Evolutionary conservation across 2,329 filamentous ascomycete genomes (phyloP), one percentile per base, ranked within the genome.

Genomic region (Colletotrichum sp.): DNA sequence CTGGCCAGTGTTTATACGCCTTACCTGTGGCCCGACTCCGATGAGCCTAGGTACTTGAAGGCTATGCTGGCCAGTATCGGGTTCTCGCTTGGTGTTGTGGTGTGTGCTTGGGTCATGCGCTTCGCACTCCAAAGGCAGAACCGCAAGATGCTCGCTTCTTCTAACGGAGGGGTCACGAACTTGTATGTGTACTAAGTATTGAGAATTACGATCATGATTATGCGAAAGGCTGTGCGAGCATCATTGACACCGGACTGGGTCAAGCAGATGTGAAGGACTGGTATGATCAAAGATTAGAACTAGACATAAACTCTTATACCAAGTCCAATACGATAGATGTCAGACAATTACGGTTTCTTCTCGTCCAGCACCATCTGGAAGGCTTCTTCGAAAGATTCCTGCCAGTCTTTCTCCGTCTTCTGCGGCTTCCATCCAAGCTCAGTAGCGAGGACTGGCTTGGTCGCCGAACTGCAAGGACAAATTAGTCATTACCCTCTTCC

Each of bases 91-190:
- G 80, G 84, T 7, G 85, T 85, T 0, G 82, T 83, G 44, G 77
- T 82, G 5, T 79, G 80, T 61, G 85, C 85, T 6, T 87, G 85
- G 86, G 61, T 83, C 3, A 81, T 86, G 78, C 81, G 80, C 63
- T 39, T 83, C 13, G 79, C 81, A 68, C 79, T 87, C 69, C 82
- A 82, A 73, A 80, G 82, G 29, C 79, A 82, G 67, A 87, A 87
- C 72, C 81, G 80, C 71, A 84, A 83, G 79, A 79, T 79, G 4
- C 62, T 79, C 16, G 77, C 73, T 49, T 62, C 71, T 5, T 44
- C 39, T 5, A 79, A 81, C 25, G 77, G 77, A 0, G 71, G 79
- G 13, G 79, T 77, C 1, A 78, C 77, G 32, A 80, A 82, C 61
- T 79, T 83, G n/a, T 83, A 82, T 44, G 82, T 81, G 29, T 83